Evolutionary conservation across 495 filamentous ascomycete species (phyloP), one percentile per base, ranked within the genome.

Genomic region (Lasiosphaeria hispida): DNA sequence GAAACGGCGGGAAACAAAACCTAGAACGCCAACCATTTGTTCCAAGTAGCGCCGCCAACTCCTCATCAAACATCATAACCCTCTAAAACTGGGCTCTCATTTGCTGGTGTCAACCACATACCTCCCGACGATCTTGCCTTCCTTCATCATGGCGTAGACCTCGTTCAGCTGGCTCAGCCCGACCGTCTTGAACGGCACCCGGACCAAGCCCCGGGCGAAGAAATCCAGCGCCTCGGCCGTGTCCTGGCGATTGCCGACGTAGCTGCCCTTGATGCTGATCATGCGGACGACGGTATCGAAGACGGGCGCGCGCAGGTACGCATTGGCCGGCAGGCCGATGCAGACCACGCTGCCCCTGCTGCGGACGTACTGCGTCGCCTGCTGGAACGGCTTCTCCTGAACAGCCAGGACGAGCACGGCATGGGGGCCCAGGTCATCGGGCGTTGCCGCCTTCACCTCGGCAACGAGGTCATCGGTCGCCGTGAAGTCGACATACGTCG

Each of bases 201-300:
- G 86, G 80, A 97, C 90, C 60, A 94, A 68, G 2, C 92, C 92
- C 13, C 89, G 79, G 33, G 81, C 70, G 76, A 85, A 96, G 80
- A 96, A 96, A 63, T 96, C 92, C 43, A 96, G 73, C 7, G 92
- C 92, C 71, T 97, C 92, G 11, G 83, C 77, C 0, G 82, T 87
- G 65, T 97, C 93, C 69, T 88, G 84, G 43, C 90, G 83, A 72
- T 93, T 96, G 41, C 92, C 92, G 58, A 96, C 92, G 67, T 96
- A 96, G 61, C 84, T 89, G 42, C 92, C 92, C 78, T 90, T 91
- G 81, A 97, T 96, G 61, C 74, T 87, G 73, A 96, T 87, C 90
- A 96, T 96, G 57, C 77, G 68, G 61, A 92, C 80, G 23, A 97
- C 92, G 3, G 87, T 88, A 61, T 88, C 82, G 68, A 96, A 94